These are phyloP conservation scores for Lodderomyces metapsilosis DNA, from an alignment of 1,139 yeast species.

Conservation along the genomic window DNA sequence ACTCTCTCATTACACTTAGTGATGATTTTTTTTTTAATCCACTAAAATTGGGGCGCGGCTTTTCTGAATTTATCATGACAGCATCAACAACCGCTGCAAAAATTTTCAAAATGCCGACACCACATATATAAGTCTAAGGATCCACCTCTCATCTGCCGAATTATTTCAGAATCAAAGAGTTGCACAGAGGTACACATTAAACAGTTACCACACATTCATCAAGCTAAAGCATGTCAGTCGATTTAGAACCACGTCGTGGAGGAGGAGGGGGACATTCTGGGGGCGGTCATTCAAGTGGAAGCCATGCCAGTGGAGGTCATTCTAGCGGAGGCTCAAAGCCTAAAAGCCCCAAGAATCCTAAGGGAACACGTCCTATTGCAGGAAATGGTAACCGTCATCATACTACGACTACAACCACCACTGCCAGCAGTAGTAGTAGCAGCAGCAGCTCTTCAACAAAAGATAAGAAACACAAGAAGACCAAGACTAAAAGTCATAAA, in stretches of 20 bases:
- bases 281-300: background rate
- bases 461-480: background rate
- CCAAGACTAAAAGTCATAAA: background rate
- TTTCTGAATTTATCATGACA: too few species aligned
- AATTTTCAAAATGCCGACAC: too few species aligned
- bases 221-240: background rate
- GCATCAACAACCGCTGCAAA: too few species aligned
- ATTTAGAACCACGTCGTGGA: background rate
- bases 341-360: background rate
- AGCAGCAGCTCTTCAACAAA: background rate
- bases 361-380: background rate
- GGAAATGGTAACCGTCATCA: background rate
- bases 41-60: too few species aligned
- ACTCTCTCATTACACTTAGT: too few species aligned
- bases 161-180: too few species aligned
- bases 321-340: background rate
- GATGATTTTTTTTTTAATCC: too few species aligned
- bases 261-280: slow-evolving; percentile 1
- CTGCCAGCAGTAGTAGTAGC: background rate
- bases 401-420: background rate
- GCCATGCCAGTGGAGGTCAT: background rate
- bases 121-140: too few species aligned
- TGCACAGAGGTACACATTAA: too few species aligned
- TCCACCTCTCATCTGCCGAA: too few species aligned
- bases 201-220: too few species aligned